phyloP scores from a whole-genome alignment of 2,329 filamentous ascomycete species.

The Dactylellina haptotyla region DNA sequence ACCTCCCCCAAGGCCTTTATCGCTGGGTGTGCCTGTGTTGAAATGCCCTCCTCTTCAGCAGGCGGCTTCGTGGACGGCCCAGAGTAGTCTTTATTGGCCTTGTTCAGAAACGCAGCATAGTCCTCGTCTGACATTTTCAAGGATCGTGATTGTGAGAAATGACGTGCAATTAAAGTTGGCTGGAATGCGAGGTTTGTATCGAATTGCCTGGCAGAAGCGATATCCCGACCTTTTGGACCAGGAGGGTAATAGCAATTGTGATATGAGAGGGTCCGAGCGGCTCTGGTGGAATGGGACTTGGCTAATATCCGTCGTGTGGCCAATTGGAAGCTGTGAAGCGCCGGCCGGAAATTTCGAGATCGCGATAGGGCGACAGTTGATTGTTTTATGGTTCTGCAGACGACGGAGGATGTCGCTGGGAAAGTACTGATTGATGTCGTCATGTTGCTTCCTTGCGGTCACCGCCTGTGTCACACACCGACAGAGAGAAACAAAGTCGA shows the following conservation, averaged over 20 bases:
- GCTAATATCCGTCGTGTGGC: slow-evolving; percentile 10
- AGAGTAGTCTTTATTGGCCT: slow-evolving; percentile 77
- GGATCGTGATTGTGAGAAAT: slow-evolving; percentile 30
- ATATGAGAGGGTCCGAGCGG: slow-evolving; percentile 41
- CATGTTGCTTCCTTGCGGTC: slow-evolving; percentile 17
- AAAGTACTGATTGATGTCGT: slow-evolving; percentile 21
- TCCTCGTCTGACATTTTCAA: slow-evolving; percentile 72
- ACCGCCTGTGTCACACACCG: too few species aligned
- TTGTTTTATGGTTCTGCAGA: slow-evolving; percentile 4
- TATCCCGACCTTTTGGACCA: slow-evolving; percentile 15
- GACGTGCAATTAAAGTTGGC: slow-evolving; percentile 53
- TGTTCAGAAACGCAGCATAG: slow-evolving; percentile 85
- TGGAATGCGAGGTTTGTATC: slow-evolving; percentile 51
- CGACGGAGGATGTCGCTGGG: slow-evolving; percentile 2
- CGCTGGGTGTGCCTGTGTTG: slow-evolving; percentile 67
- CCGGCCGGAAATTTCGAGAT: not conserved
- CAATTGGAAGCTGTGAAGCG: slow-evolving; percentile 10
- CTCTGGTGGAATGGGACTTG: slow-evolving; percentile 13
- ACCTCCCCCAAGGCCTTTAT: slow-evolving; percentile 70
- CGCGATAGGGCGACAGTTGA: slow-evolving; percentile 14
- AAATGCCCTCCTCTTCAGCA: slow-evolving; percentile 61
- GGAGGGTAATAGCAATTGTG: slow-evolving; percentile 33
- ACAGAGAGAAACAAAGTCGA: not conserved
- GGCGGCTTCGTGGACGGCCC: slow-evolving; percentile 59
- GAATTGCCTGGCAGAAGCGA: slow-evolving; percentile 29